Evolutionary conservation across 2,329 filamentous ascomycete species (phyloP).

Genomic region (Onygenales sp.): DNA sequence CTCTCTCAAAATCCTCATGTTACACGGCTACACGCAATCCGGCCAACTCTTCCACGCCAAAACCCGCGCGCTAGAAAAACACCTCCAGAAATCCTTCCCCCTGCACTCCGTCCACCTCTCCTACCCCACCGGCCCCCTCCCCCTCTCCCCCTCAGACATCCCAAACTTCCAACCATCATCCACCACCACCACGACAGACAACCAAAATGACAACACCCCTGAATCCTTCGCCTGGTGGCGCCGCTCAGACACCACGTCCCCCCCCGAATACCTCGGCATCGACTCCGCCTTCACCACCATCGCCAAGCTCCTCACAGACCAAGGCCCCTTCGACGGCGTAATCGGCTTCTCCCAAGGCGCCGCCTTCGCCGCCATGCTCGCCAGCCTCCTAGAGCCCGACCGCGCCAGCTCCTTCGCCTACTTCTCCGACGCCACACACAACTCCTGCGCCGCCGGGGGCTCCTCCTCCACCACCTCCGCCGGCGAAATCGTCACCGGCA

Average conservation of each 20-base stretch:
- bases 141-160: conserved; percentile 55
- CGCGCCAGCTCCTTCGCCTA: conserved; percentile 40
- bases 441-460: neutral
- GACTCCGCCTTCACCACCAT: conserved; percentile 58
- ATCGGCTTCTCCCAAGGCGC: conserved; percentile 78
- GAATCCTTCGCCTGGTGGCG: conserved; percentile 82
- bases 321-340: conserved; percentile 65
- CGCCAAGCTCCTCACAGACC: conserved; percentile 50
- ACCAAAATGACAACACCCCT: conserved; percentile 39
- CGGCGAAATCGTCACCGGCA: conserved; percentile 27
- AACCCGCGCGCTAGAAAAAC: conserved; percentile 76
- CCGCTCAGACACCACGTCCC: conserved; percentile 50
- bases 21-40: conserved; percentile 86
- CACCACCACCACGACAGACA: conserved; percentile 16
- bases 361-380: conserved; percentile 61
- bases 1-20: conserved; percentile 60
- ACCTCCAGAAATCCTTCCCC: conserved; percentile 64
- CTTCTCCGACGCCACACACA: conserved; percentile 18
- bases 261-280: conserved; percentile 57
- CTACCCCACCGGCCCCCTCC: conserved; percentile 61
- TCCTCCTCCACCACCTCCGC: conserved; percentile 10
- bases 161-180: conserved; percentile 53
- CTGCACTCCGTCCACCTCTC: conserved; percentile 49
- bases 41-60: conserved; percentile 77
- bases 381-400: conserved; percentile 56